phyloP scores from a whole-genome alignment of 768 basidiomycete species.

The Mycena latifolia region DNA sequence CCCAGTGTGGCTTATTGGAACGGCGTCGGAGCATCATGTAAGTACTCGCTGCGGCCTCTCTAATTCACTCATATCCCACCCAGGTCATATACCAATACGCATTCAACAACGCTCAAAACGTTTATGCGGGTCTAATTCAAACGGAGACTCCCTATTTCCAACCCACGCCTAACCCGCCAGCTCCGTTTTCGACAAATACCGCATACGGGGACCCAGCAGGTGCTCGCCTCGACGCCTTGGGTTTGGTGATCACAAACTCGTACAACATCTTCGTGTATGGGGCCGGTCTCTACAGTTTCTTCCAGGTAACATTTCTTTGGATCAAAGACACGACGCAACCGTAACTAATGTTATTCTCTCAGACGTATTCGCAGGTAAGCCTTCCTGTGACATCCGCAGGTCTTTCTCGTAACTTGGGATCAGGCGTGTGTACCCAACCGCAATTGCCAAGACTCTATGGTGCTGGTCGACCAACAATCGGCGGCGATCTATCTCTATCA shows the following conservation, averaged over 20 bases:
- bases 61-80: not conserved
- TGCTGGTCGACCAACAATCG: slow-evolving; percentile 47
- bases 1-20: slow-evolving; percentile 24
- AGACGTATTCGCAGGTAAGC: slow-evolving; percentile 1
- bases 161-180: slow-evolving; percentile 56
- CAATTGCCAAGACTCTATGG: slow-evolving; percentile 15
- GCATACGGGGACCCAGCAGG: too few relatives aligned
- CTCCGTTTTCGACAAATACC: slow-evolving; percentile 52
- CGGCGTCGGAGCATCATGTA: slow-evolving; percentile 19
- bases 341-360: not conserved
- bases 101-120: slow-evolving; percentile 56
- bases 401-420: not conserved
- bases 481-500: slow-evolving; percentile 58
- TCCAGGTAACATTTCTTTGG: slow-evolving; percentile 56
- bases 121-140: slow-evolving; percentile 67
- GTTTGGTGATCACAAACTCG: too few relatives aligned
- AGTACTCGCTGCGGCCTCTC: slow-evolving; percentile 27
- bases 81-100: slow-evolving; percentile 52
- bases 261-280: slow-evolving; percentile 64
- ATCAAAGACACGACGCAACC: not conserved
- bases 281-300: slow-evolving; percentile 67
- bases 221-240: too few relatives aligned
- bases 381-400: too few relatives aligned
- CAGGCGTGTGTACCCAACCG: slow-evolving; percentile 16
- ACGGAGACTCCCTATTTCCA: slow-evolving; percentile 69